Conservation (phyloP, 805 yeast species). For the Yamadazyma tumulicola region DNA sequence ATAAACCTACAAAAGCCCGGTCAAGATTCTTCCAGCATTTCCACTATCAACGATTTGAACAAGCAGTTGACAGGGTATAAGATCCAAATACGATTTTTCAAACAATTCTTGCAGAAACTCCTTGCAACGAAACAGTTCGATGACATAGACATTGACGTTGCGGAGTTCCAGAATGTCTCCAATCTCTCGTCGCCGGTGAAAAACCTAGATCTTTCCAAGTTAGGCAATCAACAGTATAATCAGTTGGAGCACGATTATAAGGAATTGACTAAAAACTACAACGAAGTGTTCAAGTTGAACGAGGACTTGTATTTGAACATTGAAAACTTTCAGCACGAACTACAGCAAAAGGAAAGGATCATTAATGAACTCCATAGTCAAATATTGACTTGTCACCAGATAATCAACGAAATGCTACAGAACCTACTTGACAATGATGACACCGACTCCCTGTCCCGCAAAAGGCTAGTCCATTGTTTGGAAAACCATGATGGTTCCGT, state of each 20-base stretch:
- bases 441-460: constrained; percentile 15
- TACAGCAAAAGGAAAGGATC: constrained; percentile 25
- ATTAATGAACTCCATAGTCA: constrained; percentile 13
- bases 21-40: constrained; percentile 21
- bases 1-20: constrained; percentile 15
- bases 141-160: constrained; percentile 6
- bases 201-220: no score
- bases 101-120: constrained; percentile 36
- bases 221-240: constrained; percentile 5
- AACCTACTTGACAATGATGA: constrained; percentile 16
- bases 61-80: constrained; percentile 35
- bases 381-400: constrained; percentile 13
- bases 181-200: background rate
- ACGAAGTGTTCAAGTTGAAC: constrained; percentile 33
- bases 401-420: constrained; percentile 19
- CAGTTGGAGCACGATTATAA: constrained; percentile 19
- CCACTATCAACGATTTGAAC: constrained; percentile 27
- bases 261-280: constrained; percentile 23
- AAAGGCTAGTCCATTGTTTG: constrained; percentile 16
- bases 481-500: constrained; percentile 12
- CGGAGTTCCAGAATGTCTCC: constrained; percentile 4
- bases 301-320: constrained; percentile 36
- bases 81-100: constrained; percentile 37
- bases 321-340: constrained; percentile 30
- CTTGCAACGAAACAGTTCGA: constrained; percentile 19